phyloP scores from a whole-genome alignment of 2,329 filamentous ascomycete genomes.

The Paraphaeosphaeria sporulosa region DNA sequence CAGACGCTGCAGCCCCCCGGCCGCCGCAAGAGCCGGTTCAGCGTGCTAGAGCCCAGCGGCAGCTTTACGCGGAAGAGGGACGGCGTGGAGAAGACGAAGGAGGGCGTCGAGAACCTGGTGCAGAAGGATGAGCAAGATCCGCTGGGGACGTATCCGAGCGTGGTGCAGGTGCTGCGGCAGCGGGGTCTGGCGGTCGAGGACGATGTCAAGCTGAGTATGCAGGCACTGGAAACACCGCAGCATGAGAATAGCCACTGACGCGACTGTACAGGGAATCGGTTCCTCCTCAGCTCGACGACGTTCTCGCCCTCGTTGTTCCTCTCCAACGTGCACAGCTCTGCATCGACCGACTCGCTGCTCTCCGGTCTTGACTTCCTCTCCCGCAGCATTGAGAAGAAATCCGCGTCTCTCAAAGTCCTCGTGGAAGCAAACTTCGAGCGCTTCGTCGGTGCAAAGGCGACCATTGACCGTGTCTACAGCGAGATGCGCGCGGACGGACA shows the following conservation, averaged over 20 bases:
- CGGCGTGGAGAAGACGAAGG: constrained; percentile 72
- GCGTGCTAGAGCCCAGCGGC: constrained; percentile 79
- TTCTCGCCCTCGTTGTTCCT: constrained; percentile 94
- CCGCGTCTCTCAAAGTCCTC: constrained; percentile 91
- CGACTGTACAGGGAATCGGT: constrained; percentile 74
- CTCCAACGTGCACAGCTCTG: constrained; percentile 86
- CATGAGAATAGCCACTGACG: neutral
- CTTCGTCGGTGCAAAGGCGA: constrained; percentile 96
- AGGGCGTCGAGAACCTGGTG: constrained; percentile 77
- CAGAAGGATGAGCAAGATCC: constrained; percentile 94
- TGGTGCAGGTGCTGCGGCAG: constrained; percentile 79
- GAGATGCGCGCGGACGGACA: constrained; percentile 85
- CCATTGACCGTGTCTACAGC: constrained; percentile 97
- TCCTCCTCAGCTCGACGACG: constrained; percentile 92
- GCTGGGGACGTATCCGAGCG: constrained; percentile 85
- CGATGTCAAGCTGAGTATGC: constrained; percentile 67
- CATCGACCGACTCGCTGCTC: constrained; percentile 81
- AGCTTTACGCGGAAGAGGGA: constrained; percentile 73
- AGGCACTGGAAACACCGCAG: neutral
- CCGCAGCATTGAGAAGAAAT: constrained; percentile 95
- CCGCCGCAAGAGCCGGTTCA: constrained; percentile 80
- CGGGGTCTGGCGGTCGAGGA: constrained; percentile 84
- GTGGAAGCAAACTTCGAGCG: constrained; percentile 98
- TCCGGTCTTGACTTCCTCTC: constrained; percentile 86
- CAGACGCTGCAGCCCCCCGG: constrained; percentile 33